phyloP scores from a whole-genome alignment of 1,139 yeast genomes.

The Petasospora rhodanensis region DNA sequence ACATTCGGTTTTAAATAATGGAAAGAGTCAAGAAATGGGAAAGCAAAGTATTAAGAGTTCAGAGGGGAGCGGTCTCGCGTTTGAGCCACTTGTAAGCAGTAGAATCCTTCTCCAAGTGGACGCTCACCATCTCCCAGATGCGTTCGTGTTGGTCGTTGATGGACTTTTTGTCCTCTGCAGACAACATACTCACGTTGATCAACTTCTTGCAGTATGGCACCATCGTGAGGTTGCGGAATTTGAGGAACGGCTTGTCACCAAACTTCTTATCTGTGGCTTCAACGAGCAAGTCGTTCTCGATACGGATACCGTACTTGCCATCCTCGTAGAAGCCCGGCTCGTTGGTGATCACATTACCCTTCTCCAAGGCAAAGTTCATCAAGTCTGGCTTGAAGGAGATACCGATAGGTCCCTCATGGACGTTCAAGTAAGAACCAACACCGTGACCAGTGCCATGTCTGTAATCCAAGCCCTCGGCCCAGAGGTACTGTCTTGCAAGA shows the following conservation, averaged over 20 bases:
- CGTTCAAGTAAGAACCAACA: constrained; percentile 87
- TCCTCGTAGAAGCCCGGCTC: constrained; percentile 97
- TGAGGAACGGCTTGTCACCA: constrained; percentile 57
- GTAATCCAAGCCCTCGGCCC: constrained; percentile 87
- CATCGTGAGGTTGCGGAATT: constrained; percentile 79
- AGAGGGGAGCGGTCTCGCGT: constrained; percentile 50
- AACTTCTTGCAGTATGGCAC: constrained; percentile 83
- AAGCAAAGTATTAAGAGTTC: too few species aligned
- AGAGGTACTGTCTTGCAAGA: constrained; percentile 83
- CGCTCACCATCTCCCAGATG: constrained; percentile 55
- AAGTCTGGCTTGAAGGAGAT: constrained; percentile 59
- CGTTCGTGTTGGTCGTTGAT: constrained; percentile 63
- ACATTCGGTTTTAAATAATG: too few species aligned
- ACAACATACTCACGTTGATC: constrained; percentile 55
- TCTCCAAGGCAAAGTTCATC: constrained; percentile 28
- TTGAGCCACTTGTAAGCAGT: constrained; percentile 67
- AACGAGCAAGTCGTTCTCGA: constrained; percentile 74
- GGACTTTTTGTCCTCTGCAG: constrained; percentile 58
- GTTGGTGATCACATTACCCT: constrained; percentile 80
- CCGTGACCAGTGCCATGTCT: constrained; percentile 98
- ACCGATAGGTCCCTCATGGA: constrained; percentile 96
- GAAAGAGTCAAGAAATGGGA: too few species aligned
- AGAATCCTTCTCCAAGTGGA: constrained; percentile 45
- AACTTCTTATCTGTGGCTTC: constrained; percentile 34
- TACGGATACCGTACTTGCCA: constrained; percentile 89